These are phyloP conservation scores for Saccharomyces kudriavzevii DNA, from an alignment of 805 yeast genomes.

Conservation along the genomic window DNA sequence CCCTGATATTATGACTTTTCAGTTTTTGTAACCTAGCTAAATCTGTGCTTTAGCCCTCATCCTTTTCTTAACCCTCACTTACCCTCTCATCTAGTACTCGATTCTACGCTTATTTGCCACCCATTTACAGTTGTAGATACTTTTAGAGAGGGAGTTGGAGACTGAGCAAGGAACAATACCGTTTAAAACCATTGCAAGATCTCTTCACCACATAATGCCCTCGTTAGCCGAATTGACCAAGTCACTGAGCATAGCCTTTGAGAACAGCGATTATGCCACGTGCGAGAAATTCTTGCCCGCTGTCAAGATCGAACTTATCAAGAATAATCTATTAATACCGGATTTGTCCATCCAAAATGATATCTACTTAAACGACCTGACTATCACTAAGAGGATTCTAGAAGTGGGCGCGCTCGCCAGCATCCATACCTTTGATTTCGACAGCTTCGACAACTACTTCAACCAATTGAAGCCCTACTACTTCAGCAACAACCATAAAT, in stretches of 20 bases:
- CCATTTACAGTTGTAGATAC: not conserved
- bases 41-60: not conserved
- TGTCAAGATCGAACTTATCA: constrained; percentile 71
- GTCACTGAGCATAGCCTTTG: constrained; percentile 59
- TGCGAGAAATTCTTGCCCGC: constrained; percentile 59
- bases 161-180: not conserved
- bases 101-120: not conserved
- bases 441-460: constrained; percentile 61
- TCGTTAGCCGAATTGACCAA: constrained; percentile 63
- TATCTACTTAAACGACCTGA: constrained; percentile 51
- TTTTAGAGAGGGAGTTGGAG: not conserved
- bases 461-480: constrained; percentile 76
- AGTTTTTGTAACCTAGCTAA: not conserved
- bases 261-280: constrained; percentile 48
- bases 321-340: constrained; percentile 72
- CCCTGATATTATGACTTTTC: not conserved
- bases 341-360: constrained; percentile 32
- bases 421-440: constrained; percentile 54
- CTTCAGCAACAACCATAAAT: constrained; percentile 30
- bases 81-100: not conserved
- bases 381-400: constrained; percentile 70
- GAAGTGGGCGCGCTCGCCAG: constrained; percentile 84
- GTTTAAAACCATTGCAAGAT: not conserved
- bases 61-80: not conserved
- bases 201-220: constrained; percentile 24